Evolutionary conservation across 495 filamentous ascomycete species (phyloP).

Genomic region (Neurospora cerealis): DNA sequence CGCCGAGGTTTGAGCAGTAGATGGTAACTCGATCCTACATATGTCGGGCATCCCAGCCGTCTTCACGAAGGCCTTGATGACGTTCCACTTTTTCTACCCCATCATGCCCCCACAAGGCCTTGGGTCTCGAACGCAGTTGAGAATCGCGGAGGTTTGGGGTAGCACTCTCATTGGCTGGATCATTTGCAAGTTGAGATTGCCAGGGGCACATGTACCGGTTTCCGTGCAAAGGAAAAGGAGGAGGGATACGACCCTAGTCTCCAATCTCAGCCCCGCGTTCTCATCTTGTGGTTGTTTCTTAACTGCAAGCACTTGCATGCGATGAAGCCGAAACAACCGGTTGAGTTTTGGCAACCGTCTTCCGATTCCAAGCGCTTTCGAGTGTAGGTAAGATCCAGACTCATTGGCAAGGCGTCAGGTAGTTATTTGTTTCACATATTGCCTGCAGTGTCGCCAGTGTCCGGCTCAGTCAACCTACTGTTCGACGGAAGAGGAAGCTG

Average conservation of each 20-base stretch:
- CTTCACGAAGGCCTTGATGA: background rate
- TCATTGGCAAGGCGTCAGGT: background rate
- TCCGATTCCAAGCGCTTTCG: background rate
- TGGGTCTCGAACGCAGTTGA: background rate
- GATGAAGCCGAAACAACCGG: background rate
- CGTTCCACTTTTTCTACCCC: background rate
- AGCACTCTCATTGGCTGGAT: background rate
- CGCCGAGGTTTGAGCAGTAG: background rate
- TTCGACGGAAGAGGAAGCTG: background rate
- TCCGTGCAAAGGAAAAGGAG: background rate
- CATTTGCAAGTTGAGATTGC: background rate
- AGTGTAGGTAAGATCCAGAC: background rate
- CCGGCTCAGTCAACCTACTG: background rate
- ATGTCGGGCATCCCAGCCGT: background rate
- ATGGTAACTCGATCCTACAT: background rate
- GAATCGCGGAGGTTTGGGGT: background rate
- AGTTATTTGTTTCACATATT: background rate
- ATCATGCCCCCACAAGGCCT: background rate
- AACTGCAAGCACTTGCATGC: background rate
- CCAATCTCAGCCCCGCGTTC: background rate
- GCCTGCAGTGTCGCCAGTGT: background rate
- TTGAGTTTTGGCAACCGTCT: background rate
- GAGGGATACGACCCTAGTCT: background rate
- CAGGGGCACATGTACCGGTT: background rate
- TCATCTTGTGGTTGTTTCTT: background rate